Evolutionary conservation across 108 stramenopile species (phyloP).

Genomic region (Bacterosira constricta): DNA sequence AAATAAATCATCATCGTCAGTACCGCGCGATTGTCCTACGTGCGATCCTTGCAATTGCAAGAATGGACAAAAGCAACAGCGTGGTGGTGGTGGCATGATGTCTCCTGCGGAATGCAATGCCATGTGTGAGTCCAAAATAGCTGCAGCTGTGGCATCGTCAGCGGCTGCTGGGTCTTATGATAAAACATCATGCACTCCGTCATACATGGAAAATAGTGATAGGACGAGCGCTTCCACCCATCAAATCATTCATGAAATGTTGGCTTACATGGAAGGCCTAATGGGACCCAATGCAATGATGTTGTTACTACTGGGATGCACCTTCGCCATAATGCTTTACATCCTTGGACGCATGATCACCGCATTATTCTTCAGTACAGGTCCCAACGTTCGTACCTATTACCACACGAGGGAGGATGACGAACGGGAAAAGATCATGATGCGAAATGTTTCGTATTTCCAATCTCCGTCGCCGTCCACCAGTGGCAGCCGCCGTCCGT

Average conservation of each 20-base stretch:
- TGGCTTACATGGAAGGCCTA: slow-evolving; percentile 14
- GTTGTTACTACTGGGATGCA: slow-evolving; percentile 26
- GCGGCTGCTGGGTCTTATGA: neutral
- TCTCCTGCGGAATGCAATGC: slow-evolving; percentile 18
- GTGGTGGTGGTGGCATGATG: neutral
- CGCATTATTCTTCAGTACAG: slow-evolving; percentile 20
- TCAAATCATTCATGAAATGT: neutral
- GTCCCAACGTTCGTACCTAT: slow-evolving; percentile 29
- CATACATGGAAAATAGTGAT: neutral
- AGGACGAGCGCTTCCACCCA: neutral
- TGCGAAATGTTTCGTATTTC: slow-evolving; percentile 43
- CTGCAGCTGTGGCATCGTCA: slow-evolving; percentile 7
- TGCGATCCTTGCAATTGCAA: slow-evolving; percentile 33
- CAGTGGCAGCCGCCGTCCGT: neutral
- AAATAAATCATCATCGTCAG: neutral
- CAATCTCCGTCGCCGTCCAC: slow-evolving; percentile 30
- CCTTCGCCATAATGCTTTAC: slow-evolving; percentile 14
- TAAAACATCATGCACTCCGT: slow-evolving; percentile 6
- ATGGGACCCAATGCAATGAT: slow-evolving; percentile 28
- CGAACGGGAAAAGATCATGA: slow-evolving; percentile 34
- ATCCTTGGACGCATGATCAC: slow-evolving; percentile 8
- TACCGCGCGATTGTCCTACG: slow-evolving; percentile 14
- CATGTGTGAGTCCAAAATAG: slow-evolving; percentile 24
- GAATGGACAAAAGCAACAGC: neutral
- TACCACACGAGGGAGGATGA: slow-evolving; percentile 35